Evolutionary conservation across 495 filamentous ascomycete species (phyloP).

Genomic region (Penicillium bialowiezense): DNA sequence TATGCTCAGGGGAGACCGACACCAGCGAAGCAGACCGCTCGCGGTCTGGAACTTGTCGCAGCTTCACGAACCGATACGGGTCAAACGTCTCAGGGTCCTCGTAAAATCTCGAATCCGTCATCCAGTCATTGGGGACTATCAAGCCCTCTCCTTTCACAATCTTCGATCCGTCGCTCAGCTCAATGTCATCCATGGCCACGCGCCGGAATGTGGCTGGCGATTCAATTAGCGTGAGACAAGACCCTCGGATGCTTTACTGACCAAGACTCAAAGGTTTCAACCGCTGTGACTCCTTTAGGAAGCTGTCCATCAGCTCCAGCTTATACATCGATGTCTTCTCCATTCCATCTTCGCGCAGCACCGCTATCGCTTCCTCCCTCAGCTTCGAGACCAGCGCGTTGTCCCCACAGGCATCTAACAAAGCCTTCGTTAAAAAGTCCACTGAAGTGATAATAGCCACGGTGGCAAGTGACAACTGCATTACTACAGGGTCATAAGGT

Average conservation of each 20-base stretch:
- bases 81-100: background rate
- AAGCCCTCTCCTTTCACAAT: background rate
- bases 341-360: slow-evolving; percentile 25
- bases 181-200: background rate
- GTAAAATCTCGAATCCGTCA: slow-evolving; percentile 3
- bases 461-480: slow-evolving; percentile 21
- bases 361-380: slow-evolving; percentile 21
- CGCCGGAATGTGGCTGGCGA: background rate
- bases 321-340: slow-evolving; percentile 38
- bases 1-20: slow-evolving; percentile 23
- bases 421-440: slow-evolving; percentile 19
- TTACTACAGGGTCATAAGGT: slow-evolving; percentile 11
- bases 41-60: background rate
- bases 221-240: background rate
- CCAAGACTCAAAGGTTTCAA: slow-evolving; percentile 17
- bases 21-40: background rate
- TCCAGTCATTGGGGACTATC: background rate
- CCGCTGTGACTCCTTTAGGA: slow-evolving; percentile 27
- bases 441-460: slow-evolving; percentile 32
- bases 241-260: background rate
- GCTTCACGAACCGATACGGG: slow-evolving; percentile 8
- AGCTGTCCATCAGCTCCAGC: slow-evolving; percentile 40
- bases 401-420: slow-evolving; percentile 21
- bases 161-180: background rate
- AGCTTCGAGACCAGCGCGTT: slow-evolving; percentile 13